Conservation (phyloP, 192 early-diverging fungal genomes). For the Anaeromyces robustus region DNA sequence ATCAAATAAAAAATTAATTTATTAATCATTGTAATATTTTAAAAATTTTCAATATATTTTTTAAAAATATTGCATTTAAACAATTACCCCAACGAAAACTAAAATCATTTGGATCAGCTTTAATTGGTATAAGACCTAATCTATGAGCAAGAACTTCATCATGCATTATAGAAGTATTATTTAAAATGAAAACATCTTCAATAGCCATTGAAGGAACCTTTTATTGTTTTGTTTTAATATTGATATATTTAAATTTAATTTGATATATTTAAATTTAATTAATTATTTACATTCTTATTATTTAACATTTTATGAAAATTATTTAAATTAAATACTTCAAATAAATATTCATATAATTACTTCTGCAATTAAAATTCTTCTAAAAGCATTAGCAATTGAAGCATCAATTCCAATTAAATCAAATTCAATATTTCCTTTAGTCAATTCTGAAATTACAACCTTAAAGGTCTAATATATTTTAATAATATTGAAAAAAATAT, state of each 20-base stretch:
- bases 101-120: slow-evolving; percentile 68
- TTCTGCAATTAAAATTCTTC: slow-evolving; percentile 86
- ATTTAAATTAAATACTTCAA: too few relatives aligned
- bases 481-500: too few relatives aligned
- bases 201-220: slow-evolving; percentile 94
- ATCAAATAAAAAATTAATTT: too few relatives aligned
- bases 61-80: too few relatives aligned
- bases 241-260: neutral
- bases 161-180: slow-evolving; percentile 80
- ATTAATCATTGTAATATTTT: too few relatives aligned
- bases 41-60: too few relatives aligned
- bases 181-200: slow-evolving; percentile 77
- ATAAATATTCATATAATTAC: slow-evolving; percentile 13
- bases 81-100: slow-evolving; percentile 44
- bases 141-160: slow-evolving; percentile 89
- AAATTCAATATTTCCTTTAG: slow-evolving; percentile 77
- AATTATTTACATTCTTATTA: too few relatives aligned
- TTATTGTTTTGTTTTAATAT: neutral
- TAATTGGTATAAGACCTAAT: slow-evolving; percentile 81
- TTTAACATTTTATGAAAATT: too few relatives aligned
- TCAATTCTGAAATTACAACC: slow-evolving; percentile 47
- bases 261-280: too few relatives aligned
- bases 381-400: slow-evolving; percentile 84
- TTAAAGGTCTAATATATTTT: slow-evolving; percentile 39
- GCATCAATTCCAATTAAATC: slow-evolving; percentile 88